These are phyloP conservation scores for Pholiota adiposa DNA, from an alignment of 1,284 basidiomycete genomes.

Conservation along the genomic window DNA sequence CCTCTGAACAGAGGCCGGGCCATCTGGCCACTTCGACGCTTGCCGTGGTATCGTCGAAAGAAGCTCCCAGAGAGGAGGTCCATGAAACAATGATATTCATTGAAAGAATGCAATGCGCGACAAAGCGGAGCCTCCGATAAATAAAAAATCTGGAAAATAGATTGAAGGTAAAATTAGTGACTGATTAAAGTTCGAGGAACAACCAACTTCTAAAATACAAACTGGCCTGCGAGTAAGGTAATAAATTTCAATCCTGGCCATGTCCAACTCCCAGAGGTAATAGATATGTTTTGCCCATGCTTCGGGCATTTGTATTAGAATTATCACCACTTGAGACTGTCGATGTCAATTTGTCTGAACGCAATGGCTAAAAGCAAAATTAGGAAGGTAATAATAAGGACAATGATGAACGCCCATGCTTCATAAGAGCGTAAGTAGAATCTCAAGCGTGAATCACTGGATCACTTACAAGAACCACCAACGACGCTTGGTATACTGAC, in stretches of 20 bases:
- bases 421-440: background rate
- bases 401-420: conserved; percentile 48
- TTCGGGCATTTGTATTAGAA: background rate
- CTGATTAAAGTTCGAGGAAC: background rate
- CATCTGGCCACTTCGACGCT: background rate
- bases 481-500: conserved; percentile 72
- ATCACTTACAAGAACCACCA: conserved; percentile 55
- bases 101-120: background rate
- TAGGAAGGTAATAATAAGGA: conserved; percentile 39
- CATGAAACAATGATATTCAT: background rate
- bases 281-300: background rate
- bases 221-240: background rate
- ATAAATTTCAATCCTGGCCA: background rate
- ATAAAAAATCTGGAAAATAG: background rate
- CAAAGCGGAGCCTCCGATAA: background rate
- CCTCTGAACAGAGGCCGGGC: background rate
- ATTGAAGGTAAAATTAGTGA: background rate
- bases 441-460: background rate
- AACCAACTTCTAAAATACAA: conserved; percentile 7
- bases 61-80: background rate
- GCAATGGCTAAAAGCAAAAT: conserved; percentile 31
- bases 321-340: conserved; percentile 13
- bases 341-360: conserved; percentile 19
- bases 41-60: too few species aligned
- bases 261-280: background rate